A percentile compares a stretch with the other conserved stretches of the same genome.
Evolutionary conservation across 176 grass and related monocot genomes (phyloP).

Genomic region (Triticum aestivum): DNA sequence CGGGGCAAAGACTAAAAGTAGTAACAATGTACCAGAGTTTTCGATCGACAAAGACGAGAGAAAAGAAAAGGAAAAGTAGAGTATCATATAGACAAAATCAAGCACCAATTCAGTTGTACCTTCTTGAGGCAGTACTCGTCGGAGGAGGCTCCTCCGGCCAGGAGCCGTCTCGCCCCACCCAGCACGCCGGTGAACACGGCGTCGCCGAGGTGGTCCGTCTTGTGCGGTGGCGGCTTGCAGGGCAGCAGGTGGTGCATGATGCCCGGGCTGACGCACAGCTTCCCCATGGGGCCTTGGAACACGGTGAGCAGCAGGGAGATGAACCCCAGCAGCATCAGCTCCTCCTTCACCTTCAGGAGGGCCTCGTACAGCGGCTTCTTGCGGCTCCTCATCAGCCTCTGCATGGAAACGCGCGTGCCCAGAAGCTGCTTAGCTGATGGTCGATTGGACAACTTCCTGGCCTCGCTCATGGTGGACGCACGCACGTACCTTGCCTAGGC

Average conservation of each 20-base stretch:
- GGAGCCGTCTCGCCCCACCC: conserved; percentile 46
- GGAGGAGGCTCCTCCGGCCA: conserved; percentile 28
- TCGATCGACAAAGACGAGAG: too few species aligned
- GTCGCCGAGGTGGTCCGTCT: conserved; percentile 27
- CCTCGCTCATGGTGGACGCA: too few species aligned
- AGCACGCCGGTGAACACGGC: conserved; percentile 6
- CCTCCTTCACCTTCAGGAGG: conserved; percentile 90
- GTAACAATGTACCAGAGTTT: background rate
- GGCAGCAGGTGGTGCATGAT: conserved; percentile 49
- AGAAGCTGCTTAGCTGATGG: background rate
- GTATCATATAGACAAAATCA: background rate
- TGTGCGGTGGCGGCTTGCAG: conserved; percentile 32
- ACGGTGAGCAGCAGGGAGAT: conserved; percentile 77
- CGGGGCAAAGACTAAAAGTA: background rate
- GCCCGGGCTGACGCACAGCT: conserved; percentile 45
- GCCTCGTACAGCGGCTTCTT: conserved; percentile 73
- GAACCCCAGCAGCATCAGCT: conserved; percentile 91
- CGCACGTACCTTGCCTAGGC: conserved; percentile 66
- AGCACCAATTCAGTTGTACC: conserved; percentile 29
- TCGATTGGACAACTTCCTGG: background rate
- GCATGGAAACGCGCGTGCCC: background rate
- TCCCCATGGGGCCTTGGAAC: conserved; percentile 51
- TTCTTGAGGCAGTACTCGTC: conserved; percentile 39
- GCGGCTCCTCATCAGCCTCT: conserved; percentile 48
- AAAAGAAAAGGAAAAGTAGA: background rate